phyloP scores from a whole-genome alignment of 176 grass and related monocot genomes.

The Aegilops umbellulata region DNA sequence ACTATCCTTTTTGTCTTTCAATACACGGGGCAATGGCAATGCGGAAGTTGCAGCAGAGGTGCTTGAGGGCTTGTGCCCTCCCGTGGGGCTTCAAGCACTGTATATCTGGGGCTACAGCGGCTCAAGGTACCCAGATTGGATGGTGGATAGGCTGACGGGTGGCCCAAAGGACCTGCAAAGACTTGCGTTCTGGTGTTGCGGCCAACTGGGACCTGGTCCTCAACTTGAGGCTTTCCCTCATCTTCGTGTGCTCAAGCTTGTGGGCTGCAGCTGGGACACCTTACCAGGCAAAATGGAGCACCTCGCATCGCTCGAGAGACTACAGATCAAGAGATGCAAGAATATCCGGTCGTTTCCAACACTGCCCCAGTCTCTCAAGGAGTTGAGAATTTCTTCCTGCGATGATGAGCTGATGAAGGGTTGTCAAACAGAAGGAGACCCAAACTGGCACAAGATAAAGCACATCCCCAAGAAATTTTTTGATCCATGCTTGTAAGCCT shows the following conservation, averaged over 20 bases:
- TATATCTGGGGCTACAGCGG: accelerated
- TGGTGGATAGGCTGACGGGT: background rate
- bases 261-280: accelerated
- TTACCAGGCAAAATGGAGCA: background rate
- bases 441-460: too few species aligned
- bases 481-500: too few species aligned
- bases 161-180: background rate
- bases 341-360: too few species aligned
- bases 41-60: background rate
- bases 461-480: too few species aligned
- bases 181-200: accelerated
- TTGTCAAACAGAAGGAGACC: too few species aligned
- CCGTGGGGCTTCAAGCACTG: background rate
- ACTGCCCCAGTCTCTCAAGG: too few species aligned
- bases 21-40: too few species aligned
- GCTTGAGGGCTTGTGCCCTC: background rate
- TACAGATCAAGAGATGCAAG: too few species aligned
- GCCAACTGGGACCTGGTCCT: background rate
- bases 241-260: background rate
- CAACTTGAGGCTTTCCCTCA: background rate
- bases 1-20: too few species aligned
- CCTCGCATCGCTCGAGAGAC: background rate
- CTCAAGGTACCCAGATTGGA: background rate
- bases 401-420: too few species aligned
- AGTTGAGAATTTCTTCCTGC: too few species aligned